phyloP scores from a whole-genome alignment of 2,329 filamentous ascomycete species.

The Xylaria sp. region DNA sequence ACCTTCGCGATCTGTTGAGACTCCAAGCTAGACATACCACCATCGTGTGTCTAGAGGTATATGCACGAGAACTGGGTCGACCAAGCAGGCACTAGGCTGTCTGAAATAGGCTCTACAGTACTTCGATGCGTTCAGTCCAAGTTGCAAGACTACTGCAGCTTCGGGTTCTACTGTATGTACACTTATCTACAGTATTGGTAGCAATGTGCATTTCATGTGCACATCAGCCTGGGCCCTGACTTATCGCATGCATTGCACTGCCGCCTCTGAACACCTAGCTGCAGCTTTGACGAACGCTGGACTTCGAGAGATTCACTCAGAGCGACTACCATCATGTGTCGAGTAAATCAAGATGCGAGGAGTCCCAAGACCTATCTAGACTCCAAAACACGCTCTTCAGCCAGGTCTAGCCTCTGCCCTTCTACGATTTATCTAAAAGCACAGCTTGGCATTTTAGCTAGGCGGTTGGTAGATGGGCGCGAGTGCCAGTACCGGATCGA shows the following conservation, averaged over 20 bases:
- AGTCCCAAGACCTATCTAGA: background rate
- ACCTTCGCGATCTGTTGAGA: constrained; percentile 27
- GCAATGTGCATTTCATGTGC: constrained; percentile 17
- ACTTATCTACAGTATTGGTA: too few species aligned
- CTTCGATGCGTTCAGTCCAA: background rate
- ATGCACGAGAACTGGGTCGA: background rate
- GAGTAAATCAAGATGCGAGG: background rate
- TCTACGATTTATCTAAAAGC: too few species aligned
- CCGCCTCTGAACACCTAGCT: constrained; percentile 39
- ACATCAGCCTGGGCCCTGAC: constrained; percentile 40
- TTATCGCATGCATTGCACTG: constrained; percentile 48
- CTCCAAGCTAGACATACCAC: constrained; percentile 13
- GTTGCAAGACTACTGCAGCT: background rate
- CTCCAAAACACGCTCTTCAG: background rate
- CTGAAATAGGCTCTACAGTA: too few species aligned
- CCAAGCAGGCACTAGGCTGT: constrained; percentile 6
- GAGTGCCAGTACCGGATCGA: constrained; percentile 1
- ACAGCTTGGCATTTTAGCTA: background rate
- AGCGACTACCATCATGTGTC: background rate
- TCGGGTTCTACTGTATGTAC: constrained; percentile 8
- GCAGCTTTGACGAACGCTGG: constrained; percentile 34
- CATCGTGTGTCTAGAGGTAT: background rate
- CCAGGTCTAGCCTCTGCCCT: background rate
- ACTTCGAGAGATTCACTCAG: background rate
- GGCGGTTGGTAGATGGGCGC: background rate